Conservation (phyloP, 768 basidiomycete species). For the Boletus insuetus region DNA sequence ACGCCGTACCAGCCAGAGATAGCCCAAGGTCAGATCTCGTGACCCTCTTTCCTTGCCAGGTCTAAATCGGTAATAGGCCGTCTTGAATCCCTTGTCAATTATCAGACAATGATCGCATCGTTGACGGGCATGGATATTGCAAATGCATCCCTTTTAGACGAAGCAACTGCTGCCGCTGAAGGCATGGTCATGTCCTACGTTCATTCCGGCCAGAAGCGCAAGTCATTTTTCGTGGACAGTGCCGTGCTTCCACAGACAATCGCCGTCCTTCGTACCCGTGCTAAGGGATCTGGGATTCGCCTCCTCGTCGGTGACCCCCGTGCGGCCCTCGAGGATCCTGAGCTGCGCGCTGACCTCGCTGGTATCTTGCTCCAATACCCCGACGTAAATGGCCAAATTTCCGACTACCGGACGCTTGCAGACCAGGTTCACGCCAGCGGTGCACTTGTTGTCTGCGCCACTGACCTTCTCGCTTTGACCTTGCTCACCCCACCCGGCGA, state of each 20-base stretch:
- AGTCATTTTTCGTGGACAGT: conserved; percentile 80
- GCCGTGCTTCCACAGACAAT: conserved; percentile 87
- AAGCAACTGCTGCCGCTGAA: conserved; percentile 93
- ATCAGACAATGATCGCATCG: conserved; percentile 94
- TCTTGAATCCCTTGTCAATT: conserved; percentile 94
- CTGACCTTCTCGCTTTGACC: conserved; percentile 90
- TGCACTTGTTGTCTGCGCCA: conserved; percentile 84
- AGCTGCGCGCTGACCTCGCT: conserved; percentile 62
- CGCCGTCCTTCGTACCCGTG: conserved; percentile 84
- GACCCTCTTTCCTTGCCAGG: background rate
- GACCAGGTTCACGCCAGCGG: conserved; percentile 67
- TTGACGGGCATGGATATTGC: conserved; percentile 94
- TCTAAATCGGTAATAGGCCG: conserved; percentile 57
- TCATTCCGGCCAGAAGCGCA: conserved; percentile 64
- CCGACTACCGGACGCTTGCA: conserved; percentile 67
- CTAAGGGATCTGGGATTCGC: conserved; percentile 90
- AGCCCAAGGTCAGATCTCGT: conserved; percentile 72
- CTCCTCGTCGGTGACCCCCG: conserved; percentile 65
- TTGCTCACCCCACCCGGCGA: conserved; percentile 95
- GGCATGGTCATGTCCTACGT: conserved; percentile 95
- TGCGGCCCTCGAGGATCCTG: conserved; percentile 49
- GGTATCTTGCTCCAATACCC: conserved; percentile 95
- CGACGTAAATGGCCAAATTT: conserved; percentile 80
- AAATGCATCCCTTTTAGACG: conserved; percentile 93
- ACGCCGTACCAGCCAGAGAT: conserved; percentile 97